These are phyloP conservation scores for Phytophthora sp. DNA, from an alignment of 352 stramenopile genomes.

Conservation along the genomic window DNA sequence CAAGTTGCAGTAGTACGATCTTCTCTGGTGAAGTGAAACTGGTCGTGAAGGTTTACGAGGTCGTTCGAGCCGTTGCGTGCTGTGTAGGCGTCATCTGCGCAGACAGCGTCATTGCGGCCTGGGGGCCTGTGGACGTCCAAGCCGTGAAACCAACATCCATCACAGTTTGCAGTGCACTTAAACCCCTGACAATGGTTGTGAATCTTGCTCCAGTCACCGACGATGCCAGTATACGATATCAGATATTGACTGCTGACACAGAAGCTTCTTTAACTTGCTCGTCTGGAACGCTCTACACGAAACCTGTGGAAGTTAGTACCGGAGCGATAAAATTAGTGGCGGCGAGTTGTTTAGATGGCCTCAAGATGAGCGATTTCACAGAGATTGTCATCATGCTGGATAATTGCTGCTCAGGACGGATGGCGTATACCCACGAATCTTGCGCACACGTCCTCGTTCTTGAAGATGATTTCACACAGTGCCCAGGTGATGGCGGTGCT, in stretches of 20 bases:
- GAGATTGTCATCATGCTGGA: conserved; percentile 48
- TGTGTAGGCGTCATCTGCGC: conserved; percentile 45
- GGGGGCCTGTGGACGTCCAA: conserved; percentile 42
- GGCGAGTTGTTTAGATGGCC: conserved; percentile 61
- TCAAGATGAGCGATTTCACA: conserved; percentile 44
- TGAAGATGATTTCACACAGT: conserved; percentile 57
- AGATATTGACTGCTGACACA: conserved; percentile 12
- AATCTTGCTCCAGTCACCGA: conserved; percentile 36
- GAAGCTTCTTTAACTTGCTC: conserved; percentile 33
- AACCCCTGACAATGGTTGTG: conserved; percentile 43
- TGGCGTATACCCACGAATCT: conserved; percentile 42
- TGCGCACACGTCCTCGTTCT: conserved; percentile 62
- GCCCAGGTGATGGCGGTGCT: conserved; percentile 24
- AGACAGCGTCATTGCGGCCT: conserved; percentile 31
- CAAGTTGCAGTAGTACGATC: conserved; percentile 10
- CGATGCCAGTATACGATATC: conserved; percentile 37
- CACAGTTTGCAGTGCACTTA: conserved; percentile 41
- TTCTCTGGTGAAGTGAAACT: conserved; percentile 24
- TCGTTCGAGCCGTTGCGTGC: conserved; percentile 56
- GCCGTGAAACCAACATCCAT: conserved; percentile 33
- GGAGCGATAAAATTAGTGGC: conserved; percentile 44
- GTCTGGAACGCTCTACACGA: conserved; percentile 38
- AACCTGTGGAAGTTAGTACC: conserved; percentile 35
- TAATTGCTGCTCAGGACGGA: conserved; percentile 57
- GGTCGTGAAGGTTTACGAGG: conserved; percentile 45